Conservation (phyloP, 2,329 filamentous ascomycete genomes). For the Verticillium dahliae region DNA sequence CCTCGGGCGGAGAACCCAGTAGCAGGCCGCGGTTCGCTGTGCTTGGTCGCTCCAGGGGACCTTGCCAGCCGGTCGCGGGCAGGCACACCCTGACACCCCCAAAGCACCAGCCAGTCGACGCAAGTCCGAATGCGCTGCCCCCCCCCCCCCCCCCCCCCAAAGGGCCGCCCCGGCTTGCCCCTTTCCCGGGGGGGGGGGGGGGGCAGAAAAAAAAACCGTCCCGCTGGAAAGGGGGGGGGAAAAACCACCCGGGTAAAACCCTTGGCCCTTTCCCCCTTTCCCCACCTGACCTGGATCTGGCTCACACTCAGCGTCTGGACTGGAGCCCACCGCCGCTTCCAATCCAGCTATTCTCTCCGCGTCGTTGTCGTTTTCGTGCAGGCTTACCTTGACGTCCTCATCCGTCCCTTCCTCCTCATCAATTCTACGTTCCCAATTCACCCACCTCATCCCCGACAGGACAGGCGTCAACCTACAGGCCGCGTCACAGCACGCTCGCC, state of each 20-base stretch:
- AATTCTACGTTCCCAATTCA: neutral
- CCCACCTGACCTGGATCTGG: neutral
- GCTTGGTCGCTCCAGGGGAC: neutral
- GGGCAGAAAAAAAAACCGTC: too few species aligned
- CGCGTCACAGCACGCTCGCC: neutral
- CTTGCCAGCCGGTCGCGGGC: neutral
- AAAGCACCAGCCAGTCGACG: too few species aligned
- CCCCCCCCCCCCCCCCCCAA: too few species aligned
- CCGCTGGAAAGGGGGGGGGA: too few species aligned
- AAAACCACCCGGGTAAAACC: too few species aligned
- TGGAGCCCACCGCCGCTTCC: neutral
- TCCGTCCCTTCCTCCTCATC: neutral
- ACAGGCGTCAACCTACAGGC: neutral
- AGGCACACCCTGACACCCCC: too few species aligned
- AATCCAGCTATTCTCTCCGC: conserved; percentile 1
- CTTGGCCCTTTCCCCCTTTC: too few species aligned
- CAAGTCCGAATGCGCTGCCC: neutral
- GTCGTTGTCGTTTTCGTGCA: conserved; percentile 6
- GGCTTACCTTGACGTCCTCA: neutral
- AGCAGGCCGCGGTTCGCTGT: neutral
- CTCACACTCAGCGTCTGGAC: neutral
- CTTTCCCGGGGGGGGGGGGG: too few species aligned
- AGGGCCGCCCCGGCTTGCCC: too few species aligned
- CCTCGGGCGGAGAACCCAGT: neutral
- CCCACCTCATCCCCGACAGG: neutral